Conservation (phyloP, 176 grass and related monocot species). For the Triticum turgidum region DNA sequence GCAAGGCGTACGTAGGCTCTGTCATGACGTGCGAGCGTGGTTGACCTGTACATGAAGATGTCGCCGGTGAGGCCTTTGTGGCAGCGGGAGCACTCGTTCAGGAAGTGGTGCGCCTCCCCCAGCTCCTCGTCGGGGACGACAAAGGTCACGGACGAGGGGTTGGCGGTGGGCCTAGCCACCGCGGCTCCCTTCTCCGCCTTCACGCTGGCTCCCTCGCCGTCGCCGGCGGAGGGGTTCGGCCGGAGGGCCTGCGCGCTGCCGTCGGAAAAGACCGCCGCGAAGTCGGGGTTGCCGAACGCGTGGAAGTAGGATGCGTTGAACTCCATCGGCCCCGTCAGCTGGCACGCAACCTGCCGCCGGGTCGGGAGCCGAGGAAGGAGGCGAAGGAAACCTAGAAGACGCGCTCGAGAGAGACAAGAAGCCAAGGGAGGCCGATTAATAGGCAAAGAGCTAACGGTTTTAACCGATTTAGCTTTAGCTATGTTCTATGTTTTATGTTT, state of each 20-base stretch:
- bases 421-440: constrained; percentile 14
- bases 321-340: constrained; percentile 42
- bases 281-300: constrained; percentile 54
- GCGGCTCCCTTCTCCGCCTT: constrained; percentile 16
- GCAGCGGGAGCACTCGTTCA: constrained; percentile 56
- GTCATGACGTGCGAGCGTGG: neutral
- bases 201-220: neutral
- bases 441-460: constrained; percentile 25
- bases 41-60: constrained; percentile 66
- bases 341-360: constrained; percentile 21
- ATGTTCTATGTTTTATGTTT: constrained; percentile 24
- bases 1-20: neutral
- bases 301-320: constrained; percentile 69
- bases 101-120: constrained; percentile 45
- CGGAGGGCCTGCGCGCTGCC: constrained; percentile 26
- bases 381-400: constrained; percentile 5
- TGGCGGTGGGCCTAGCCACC: constrained; percentile 1
- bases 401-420: neutral
- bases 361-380: constrained; percentile 27
- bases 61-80: constrained; percentile 50
- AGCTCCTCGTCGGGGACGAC: constrained; percentile 44
- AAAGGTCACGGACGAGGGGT: constrained; percentile 31
- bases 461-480: constrained; percentile 24
- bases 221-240: constrained; percentile 12
- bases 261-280: constrained; percentile 45